phyloP scores from a whole-genome alignment of 2,329 filamentous ascomycete genomes.

The Colletotrichum gloeosporioides region DNA sequence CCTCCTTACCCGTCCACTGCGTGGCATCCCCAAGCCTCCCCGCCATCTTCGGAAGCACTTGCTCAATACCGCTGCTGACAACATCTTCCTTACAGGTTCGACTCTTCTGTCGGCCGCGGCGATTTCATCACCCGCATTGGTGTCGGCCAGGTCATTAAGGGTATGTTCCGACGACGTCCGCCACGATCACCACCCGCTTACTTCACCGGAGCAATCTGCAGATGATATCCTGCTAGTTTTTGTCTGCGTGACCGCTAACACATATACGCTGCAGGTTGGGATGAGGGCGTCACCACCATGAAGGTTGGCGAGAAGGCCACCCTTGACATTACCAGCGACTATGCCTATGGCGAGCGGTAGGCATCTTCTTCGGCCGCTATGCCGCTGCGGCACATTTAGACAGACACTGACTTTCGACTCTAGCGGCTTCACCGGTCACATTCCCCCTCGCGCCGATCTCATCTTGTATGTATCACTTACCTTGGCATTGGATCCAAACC shows the following conservation, averaged over 20 bases:
- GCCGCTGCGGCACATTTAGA: neutral
- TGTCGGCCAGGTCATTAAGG: slow-evolving; percentile 83
- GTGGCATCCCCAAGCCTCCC: neutral
- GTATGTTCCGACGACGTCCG: slow-evolving; percentile 50
- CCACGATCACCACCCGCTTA: neutral
- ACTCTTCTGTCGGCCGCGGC: slow-evolving; percentile 79
- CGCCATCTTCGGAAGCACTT: neutral
- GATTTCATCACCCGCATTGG: slow-evolving; percentile 83
- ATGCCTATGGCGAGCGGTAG: slow-evolving; percentile 68
- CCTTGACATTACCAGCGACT: slow-evolving; percentile 79
- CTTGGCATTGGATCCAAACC: neutral
- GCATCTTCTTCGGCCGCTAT: slow-evolving; percentile 24
- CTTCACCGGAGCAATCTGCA: too few species aligned
- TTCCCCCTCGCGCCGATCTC: slow-evolving; percentile 76
- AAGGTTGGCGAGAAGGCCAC: slow-evolving; percentile 88
- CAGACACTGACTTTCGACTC: neutral
- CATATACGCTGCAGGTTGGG: slow-evolving; percentile 67
- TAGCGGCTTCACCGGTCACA: slow-evolving; percentile 80
- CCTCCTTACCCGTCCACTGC: neutral
- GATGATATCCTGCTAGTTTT: neutral
- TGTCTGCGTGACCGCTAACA: slow-evolving; percentile 8
- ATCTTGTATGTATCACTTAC: slow-evolving; percentile 71
- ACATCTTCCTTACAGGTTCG: slow-evolving; percentile 68
- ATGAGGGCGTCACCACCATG: slow-evolving; percentile 86
- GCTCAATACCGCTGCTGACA: neutral